Evolutionary conservation across 1,139 yeast species (phyloP).

Genomic region (Pichia sp.): DNA sequence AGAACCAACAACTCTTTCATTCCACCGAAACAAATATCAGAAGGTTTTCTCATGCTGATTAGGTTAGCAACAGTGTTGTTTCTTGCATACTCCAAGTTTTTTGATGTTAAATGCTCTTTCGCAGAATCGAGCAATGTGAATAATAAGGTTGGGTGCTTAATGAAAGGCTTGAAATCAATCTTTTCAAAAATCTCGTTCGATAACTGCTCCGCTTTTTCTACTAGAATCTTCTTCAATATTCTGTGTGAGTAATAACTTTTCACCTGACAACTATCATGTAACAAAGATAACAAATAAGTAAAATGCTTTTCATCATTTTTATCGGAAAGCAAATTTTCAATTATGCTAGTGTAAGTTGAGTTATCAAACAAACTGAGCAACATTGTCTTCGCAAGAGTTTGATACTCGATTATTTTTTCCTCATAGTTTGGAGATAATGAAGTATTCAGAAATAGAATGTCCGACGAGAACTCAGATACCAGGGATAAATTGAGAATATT

Average conservation of each 20-base stretch:
- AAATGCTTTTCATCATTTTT: not conserved
- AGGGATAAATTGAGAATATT: conserved; percentile 29
- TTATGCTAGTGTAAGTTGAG: not conserved
- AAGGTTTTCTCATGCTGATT: conserved; percentile 44
- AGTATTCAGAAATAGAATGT: conserved; percentile 31
- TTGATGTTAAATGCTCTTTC: conserved; percentile 35
- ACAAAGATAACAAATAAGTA: not conserved
- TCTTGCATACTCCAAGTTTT: conserved; percentile 48
- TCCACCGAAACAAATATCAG: conserved; percentile 41
- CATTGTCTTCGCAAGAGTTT: not conserved
- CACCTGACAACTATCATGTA: not conserved
- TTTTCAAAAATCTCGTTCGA: conserved; percentile 17
- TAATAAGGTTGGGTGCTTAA: conserved; percentile 36
- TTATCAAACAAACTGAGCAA: not conserved
- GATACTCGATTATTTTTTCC: conserved; percentile 13
- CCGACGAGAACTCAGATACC: conserved; percentile 35
- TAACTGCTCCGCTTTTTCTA: conserved; percentile 23
- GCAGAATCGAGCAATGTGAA: conserved; percentile 39
- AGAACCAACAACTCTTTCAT: conserved; percentile 47
- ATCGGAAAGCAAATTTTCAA: not conserved
- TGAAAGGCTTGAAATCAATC: conserved; percentile 15
- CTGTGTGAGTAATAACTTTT: conserved; percentile 26
- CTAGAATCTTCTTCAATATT: conserved; percentile 24
- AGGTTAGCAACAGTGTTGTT: conserved; percentile 63
- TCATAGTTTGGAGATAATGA: not conserved